Percentiles rank a stretch among this genome's conserved stretches.
Conservation (phyloP, 78 protist species). For the Protostelium mycophagum region DNA sequence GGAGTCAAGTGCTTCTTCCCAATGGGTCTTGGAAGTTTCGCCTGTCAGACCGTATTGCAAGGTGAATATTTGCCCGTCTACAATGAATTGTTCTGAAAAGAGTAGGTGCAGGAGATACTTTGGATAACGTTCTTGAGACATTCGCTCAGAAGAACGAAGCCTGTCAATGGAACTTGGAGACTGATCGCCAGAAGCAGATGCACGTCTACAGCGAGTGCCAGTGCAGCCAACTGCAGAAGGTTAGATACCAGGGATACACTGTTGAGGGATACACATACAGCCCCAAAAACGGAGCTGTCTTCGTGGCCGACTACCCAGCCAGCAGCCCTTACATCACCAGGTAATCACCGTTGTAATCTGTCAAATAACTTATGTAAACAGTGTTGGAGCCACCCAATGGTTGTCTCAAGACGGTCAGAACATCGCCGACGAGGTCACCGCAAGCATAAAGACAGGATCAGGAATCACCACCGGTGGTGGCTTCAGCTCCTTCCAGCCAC, state of each 20-base stretch:
- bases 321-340: conserved; percentile 49
- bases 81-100: too few species aligned
- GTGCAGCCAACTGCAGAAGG: conserved; percentile 12
- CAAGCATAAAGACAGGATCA: conserved; percentile 31
- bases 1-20: conserved; percentile 62
- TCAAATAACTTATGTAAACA: neutral
- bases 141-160: conserved; percentile 7
- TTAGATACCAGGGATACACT: neutral
- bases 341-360: neutral
- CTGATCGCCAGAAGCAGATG: conserved; percentile 9
- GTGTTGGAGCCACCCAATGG: conserved; percentile 48
- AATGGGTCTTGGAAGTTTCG: conserved; percentile 8
- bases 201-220: conserved; percentile 35
- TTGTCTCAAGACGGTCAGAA: neutral
- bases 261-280: conserved; percentile 11
- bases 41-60: conserved; percentile 5
- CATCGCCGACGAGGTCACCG: conserved; percentile 37
- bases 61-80: too few species aligned
- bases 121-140: conserved; percentile 1
- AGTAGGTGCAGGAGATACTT: neutral
- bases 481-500: conserved; percentile 35
- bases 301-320: conserved; percentile 49
- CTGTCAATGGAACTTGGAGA: conserved; percentile 8
- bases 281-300: conserved; percentile 26
- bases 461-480: conserved; percentile 56